These are phyloP conservation scores for Xylariomycetidae sp. DNA, from an alignment of 2,329 filamentous ascomycete species.

Conservation along the genomic window DNA sequence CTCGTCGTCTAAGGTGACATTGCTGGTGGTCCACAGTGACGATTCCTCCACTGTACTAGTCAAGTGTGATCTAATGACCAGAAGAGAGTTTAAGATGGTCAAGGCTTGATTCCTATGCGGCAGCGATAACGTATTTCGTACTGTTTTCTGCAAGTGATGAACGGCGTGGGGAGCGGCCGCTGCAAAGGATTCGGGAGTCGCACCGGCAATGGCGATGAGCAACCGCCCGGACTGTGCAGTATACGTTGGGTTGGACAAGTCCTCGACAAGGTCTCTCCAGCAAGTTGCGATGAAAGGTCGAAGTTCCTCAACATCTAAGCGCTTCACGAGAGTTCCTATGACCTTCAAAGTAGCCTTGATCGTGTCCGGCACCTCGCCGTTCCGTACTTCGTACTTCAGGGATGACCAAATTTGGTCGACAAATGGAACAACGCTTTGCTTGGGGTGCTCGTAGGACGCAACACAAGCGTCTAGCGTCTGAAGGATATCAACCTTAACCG, in stretches of 20 bases:
- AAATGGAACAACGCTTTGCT: constrained; percentile 44
- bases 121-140: constrained; percentile 46
- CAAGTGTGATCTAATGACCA: constrained; percentile 27
- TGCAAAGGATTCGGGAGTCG: constrained; percentile 43
- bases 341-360: constrained; percentile 53
- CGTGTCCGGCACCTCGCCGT: constrained; percentile 54
- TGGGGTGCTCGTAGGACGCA: constrained; percentile 41
- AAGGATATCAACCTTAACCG: constrained; percentile 57
- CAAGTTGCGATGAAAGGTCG: constrained; percentile 43
- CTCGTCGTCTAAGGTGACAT: constrained; percentile 18
- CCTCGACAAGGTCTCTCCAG: constrained; percentile 49
- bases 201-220: constrained; percentile 45
- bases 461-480: constrained; percentile 52
- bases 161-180: constrained; percentile 42
- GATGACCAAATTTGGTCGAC: constrained; percentile 51
- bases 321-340: constrained; percentile 43
- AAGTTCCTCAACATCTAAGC: constrained; percentile 40
- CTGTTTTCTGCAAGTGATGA: constrained; percentile 42
- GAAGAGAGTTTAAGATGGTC: constrained; percentile 44
- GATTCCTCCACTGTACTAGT: constrained; percentile 8
- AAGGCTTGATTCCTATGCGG: constrained; percentile 49
- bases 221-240: constrained; percentile 48
- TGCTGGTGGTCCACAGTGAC: not conserved
- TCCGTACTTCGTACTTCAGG: constrained; percentile 60
- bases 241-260: constrained; percentile 50